These are phyloP conservation scores for Russula lepida DNA, from an alignment of 768 basidiomycete species.

Conservation along the genomic window DNA sequence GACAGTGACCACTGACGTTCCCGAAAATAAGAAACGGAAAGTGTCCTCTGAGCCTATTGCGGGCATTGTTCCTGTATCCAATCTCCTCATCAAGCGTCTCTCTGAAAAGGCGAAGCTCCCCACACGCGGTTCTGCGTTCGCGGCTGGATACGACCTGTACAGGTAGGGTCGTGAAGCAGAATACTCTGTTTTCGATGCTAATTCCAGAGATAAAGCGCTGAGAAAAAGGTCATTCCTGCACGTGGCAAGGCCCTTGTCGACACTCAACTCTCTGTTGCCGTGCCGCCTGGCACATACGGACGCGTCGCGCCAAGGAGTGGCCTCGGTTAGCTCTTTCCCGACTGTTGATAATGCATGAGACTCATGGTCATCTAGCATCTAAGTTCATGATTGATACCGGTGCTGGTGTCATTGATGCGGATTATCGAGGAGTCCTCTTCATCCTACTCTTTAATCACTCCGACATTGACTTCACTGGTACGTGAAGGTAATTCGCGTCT, in stretches of 20 bases:
- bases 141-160: conserved; percentile 95
- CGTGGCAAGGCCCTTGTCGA: conserved; percentile 87
- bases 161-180: conserved; percentile 43
- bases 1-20: conserved; percentile 7
- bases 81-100: conserved; percentile 76
- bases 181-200: background rate
- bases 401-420: conserved; percentile 94
- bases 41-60: conserved; percentile 36
- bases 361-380: conserved; percentile 48
- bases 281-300: conserved; percentile 90
- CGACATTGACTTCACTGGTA: conserved; percentile 83
- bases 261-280: conserved; percentile 88
- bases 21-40: conserved; percentile 49
- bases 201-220: conserved; percentile 48
- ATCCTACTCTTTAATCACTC: conserved; percentile 91
- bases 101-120: conserved; percentile 78
- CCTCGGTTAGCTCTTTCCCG: conserved; percentile 47
- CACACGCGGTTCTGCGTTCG: conserved; percentile 73
- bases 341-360: background rate
- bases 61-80: conserved; percentile 32
- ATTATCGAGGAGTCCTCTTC: conserved; percentile 87
- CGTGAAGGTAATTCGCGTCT: conserved; percentile 1
- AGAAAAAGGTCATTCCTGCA: conserved; percentile 75
- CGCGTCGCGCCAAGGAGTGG: conserved; percentile 95
- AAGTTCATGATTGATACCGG: conserved; percentile 99